Base-by-base conservation (phyloP, 1,284 basidiomycete species). In the Somion occarium region DNA sequence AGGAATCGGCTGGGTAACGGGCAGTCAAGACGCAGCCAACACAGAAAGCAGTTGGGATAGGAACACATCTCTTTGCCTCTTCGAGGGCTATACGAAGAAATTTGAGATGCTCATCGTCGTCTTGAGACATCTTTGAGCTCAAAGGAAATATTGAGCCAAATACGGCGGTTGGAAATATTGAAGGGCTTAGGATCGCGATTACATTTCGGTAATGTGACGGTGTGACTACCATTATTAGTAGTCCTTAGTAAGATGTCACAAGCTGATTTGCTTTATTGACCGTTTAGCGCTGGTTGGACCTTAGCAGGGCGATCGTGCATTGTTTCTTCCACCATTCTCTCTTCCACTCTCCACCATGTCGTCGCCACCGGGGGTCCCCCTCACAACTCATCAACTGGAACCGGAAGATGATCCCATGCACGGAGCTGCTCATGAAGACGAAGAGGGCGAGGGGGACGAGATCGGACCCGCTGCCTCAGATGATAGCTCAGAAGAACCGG, bases 21-120 rank as follows among this genome's bases (percentile, higher is more conserved):
- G 76, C 65, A 30, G 88, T 84, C 44, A 98, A 72, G 30, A 93
- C 80, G 60, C 91, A 96, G 30, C 97, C 96, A 19, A 99, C 97
- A 63, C 91, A 97, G 68, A 98, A 99, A 0, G 95, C 96, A 0
- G 88, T 88, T 2, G 82, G 81, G 0, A 79, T 77, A 0, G 91
- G 85, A 5, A 69, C 69, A 58, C 88, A 93, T 67, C 85, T 85
- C 46, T 73, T 71, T 1, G 93, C 92, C 65, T 93, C 85, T 3
- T 61, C 66, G 24, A 96, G 73, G 0, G 93, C 92, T 30, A 80
- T 68, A 15, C 71, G 74, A 64, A 95, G 78, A 60, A 79, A 85
- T 13, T 65, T 48, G 2, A 69, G 52, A 58, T 84, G 76, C 12
- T 46, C 37, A 18, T 53, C 55, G 11, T 39, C 18, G 5, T 47